phyloP scores from a whole-genome alignment of 306 rosid genomes.

The Prunus davidiana region DNA sequence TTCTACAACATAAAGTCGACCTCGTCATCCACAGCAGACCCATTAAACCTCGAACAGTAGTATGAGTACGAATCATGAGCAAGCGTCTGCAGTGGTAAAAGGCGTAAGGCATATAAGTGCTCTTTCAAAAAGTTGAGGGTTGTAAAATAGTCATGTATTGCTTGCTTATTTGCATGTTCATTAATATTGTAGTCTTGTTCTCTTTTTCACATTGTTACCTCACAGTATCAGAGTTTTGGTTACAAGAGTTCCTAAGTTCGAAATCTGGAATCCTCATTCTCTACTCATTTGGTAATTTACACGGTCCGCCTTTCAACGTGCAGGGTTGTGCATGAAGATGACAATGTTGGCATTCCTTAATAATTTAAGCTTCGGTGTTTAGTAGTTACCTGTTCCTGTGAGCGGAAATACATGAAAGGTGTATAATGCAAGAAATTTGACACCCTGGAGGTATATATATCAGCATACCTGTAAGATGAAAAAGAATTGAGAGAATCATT shows the following conservation, averaged over 20 bases:
- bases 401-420: constrained; percentile 94
- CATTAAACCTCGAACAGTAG: constrained; percentile 33
- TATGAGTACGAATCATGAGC: constrained; percentile 78
- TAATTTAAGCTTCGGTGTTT: background rate
- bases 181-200: background rate
- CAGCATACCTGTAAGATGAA: constrained; percentile 75
- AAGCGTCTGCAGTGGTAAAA: constrained; percentile 61
- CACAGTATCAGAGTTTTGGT: background rate
- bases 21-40: constrained; percentile 22
- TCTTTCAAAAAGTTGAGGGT: background rate
- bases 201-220: background rate
- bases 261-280: background rate
- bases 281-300: no score
- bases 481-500: background rate
- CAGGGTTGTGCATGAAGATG: background rate
- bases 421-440: constrained; percentile 87
- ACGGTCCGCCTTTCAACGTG: background rate
- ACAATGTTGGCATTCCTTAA: background rate
- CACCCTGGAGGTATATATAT: constrained; percentile 95
- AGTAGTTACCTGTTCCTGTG: constrained; percentile 84
- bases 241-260: background rate
- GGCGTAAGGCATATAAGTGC: constrained; percentile 4
- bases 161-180: background rate
- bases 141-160: background rate
- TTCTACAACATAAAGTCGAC: constrained; percentile 17